Conservation (phyloP, 2,329 filamentous ascomycete species). For the Sporothrix humicola region DNA sequence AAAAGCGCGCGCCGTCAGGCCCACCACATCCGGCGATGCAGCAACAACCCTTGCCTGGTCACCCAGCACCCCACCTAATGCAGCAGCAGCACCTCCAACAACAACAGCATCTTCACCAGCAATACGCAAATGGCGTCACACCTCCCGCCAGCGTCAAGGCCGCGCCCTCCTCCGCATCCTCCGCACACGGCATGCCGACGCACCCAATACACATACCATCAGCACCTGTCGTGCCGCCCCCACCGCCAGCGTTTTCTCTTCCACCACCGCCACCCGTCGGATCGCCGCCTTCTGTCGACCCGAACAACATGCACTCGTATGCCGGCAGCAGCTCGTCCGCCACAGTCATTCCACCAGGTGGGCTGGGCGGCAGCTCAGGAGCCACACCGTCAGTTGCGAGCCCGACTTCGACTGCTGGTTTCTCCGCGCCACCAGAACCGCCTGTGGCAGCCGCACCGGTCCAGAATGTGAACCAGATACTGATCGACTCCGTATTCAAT, state of each 20-base stretch:
- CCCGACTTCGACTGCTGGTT: not conserved
- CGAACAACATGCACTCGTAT: not conserved
- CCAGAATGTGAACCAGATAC: slow-evolving; percentile 11
- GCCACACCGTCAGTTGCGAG: not conserved
- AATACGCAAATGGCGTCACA: slow-evolving; percentile 8
- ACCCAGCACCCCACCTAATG: not conserved
- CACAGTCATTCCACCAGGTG: slow-evolving; percentile 15
- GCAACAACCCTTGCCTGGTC: not conserved
- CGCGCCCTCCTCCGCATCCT: not conserved
- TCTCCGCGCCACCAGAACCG: not conserved
- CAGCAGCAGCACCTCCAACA: slow-evolving; percentile 14
- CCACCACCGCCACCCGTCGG: slow-evolving; percentile 4
- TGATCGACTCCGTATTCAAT: slow-evolving; percentile 33
- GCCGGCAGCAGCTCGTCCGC: not conserved
- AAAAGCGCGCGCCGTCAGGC: slow-evolving; percentile 4
- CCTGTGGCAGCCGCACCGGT: not conserved
- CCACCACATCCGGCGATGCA: slow-evolving; percentile 16
- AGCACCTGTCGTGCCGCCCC: not conserved
- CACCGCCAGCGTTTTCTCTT: slow-evolving; percentile 14
- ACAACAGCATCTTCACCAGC: not conserved
- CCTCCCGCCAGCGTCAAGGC: slow-evolving; percentile 10
- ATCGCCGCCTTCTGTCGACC: slow-evolving; percentile 9
- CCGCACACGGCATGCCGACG: not conserved
- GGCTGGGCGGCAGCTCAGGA: slow-evolving; percentile 8
- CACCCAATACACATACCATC: slow-evolving; percentile 19